Base-by-base conservation (phyloP, 305 asterid genomes). In the Salvia sclarea region DNA sequence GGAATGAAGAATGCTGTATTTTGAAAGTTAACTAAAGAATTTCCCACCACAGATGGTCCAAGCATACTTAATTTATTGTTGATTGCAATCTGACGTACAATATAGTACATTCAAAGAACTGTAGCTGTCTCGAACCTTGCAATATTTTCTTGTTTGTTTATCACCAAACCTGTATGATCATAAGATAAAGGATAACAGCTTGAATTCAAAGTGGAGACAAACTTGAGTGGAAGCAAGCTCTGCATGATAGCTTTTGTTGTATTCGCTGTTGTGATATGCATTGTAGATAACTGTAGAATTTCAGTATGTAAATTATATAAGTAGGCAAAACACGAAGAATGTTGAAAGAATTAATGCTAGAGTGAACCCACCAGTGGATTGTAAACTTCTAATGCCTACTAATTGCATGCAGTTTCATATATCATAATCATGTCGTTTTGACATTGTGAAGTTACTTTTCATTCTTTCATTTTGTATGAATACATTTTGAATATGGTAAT, bases 211-310 rank as follows among this genome's bases (percentile, higher is more conserved):
- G 48, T 44, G 49, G 8, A 35, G 45, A 25, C 25, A 72, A 18
- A 58, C 60, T 35, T 48, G 3, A 55, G 13, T 16, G 20, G 20
- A 72, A 47, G 44, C 31, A 43, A 31, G 50, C 44, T 38, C 59
- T 59, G 38, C 40, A 33, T 14, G 37, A 24, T 16, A 24, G 41
- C 31, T 71, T 38, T 28, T 40, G 16, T 9, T 61, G 31, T 18
- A 12, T 47, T 61, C 38, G 17, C 11, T 33, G 16, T 30, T 53
- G 50, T 44, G 37, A 56, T 40, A 8, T 13, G 41, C 48, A 57
- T 6, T 38, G 3, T 5, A 31, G 59, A 45, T 44, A 44, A 31
- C 17, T 31, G 8, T 48, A 16, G 45, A 48, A 31, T 9, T 4
- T 14, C n/a, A 33, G 3, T 20, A 30, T 31, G 59, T 18, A 16